phyloP scores from a whole-genome alignment of 306 rosid genomes.

The Cicer yamashitae region DNA sequence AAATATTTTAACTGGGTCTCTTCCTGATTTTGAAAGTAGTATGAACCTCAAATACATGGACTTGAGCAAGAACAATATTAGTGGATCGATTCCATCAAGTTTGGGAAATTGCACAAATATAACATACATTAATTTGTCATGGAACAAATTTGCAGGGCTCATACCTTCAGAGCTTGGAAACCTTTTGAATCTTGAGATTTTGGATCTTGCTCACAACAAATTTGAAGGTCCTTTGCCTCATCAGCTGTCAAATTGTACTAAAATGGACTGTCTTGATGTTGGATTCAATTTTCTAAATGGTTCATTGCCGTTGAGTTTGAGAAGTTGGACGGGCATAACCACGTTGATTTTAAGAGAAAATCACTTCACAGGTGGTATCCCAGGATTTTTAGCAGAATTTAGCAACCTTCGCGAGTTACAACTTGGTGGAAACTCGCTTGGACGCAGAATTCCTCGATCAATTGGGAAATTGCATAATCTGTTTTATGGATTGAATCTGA shows the following conservation, averaged over 20 bases:
- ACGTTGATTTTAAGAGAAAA: slow-evolving; percentile 66
- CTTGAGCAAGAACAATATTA: slow-evolving; percentile 59
- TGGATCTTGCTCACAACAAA: slow-evolving; percentile 63
- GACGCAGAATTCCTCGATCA: slow-evolving; percentile 66
- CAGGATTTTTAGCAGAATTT: slow-evolving; percentile 54
- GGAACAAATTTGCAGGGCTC: slow-evolving; percentile 56
- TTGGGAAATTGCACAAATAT: slow-evolving; percentile 61
- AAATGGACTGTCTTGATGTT: slow-evolving; percentile 56
- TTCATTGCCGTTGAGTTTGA: slow-evolving; percentile 59
- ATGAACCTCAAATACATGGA: slow-evolving; percentile 52
- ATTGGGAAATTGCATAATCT: slow-evolving; percentile 60
- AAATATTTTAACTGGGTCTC: slow-evolving; percentile 58
- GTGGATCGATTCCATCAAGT: slow-evolving; percentile 68
- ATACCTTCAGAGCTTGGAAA: slow-evolving; percentile 67
- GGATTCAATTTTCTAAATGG: slow-evolving; percentile 79
- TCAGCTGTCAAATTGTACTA: slow-evolving; percentile 63
- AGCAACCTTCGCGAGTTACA: slow-evolving; percentile 58
- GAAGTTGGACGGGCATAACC: slow-evolving; percentile 59
- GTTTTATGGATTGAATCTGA: slow-evolving; percentile 63
- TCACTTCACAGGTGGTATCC: slow-evolving; percentile 64
- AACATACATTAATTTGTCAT: slow-evolving; percentile 57
- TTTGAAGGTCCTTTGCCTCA: slow-evolving; percentile 72
- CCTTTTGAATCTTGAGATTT: slow-evolving; percentile 52
- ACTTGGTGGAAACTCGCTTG: slow-evolving; percentile 74
- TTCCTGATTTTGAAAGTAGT: slow-evolving; percentile 59